Conservation (phyloP, 768 basidiomycete genomes). For the Russula virescens region DNA sequence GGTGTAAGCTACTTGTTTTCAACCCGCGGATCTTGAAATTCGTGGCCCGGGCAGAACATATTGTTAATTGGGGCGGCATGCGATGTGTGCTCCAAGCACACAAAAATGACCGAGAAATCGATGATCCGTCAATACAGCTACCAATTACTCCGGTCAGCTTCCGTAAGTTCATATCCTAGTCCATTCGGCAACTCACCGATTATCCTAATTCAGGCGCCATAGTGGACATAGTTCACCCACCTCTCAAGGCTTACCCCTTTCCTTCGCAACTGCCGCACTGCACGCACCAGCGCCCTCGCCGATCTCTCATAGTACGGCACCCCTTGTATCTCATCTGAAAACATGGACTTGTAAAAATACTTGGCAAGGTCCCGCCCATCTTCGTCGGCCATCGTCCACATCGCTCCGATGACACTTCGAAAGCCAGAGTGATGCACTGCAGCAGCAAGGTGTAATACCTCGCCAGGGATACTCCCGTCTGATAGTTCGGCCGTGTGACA, state of each 20-base stretch:
- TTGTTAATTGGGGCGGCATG: too few species aligned
- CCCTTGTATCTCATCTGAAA: background rate
- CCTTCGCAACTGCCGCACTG: background rate
- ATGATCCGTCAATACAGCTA: too few species aligned
- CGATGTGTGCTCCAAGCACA: too few species aligned
- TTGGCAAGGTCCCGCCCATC: slow-evolving; percentile 14
- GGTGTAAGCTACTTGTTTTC: too few species aligned
- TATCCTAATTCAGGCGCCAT: background rate
- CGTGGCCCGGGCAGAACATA: too few species aligned
- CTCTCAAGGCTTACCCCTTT: background rate
- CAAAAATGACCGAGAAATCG: too few species aligned
- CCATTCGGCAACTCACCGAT: too few species aligned
- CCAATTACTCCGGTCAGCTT: too few species aligned
- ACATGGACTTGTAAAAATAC: slow-evolving; percentile 4
- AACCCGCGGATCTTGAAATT: too few species aligned
- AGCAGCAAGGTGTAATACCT: slow-evolving; percentile 16
- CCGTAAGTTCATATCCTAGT: too few species aligned
- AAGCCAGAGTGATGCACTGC: slow-evolving; percentile 20
- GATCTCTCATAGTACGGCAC: background rate
- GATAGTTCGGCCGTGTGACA: slow-evolving; percentile 8
- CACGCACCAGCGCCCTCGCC: background rate
- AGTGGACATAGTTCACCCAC: slow-evolving; percentile 17
- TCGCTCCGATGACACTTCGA: slow-evolving; percentile 14
- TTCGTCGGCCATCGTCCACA: slow-evolving; percentile 20
- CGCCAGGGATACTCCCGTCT: background rate